Evolutionary conservation across 352 stramenopile genomes (phyloP), one percentile per base, ranked within the genome.

Genomic region (Phytophthora europaea): DNA sequence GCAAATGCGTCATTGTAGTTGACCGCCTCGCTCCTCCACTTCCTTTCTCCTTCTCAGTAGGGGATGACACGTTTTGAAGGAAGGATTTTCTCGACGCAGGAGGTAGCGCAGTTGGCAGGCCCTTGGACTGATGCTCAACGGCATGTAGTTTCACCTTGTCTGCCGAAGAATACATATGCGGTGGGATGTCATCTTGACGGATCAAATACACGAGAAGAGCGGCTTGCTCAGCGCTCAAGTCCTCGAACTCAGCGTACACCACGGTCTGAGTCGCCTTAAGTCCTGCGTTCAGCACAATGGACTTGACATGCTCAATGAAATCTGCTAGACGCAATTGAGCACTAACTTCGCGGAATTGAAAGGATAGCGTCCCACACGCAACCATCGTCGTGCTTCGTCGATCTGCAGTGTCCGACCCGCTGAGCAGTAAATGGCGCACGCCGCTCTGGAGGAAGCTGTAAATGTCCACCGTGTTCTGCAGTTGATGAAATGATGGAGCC

Each of bases 161-260:
- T 0, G 74, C 69, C 1, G 82, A 76, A 3, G 83, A 84, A 48
- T 91, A 92, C 12, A 87, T 43, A 12, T 82, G 68, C 3, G 52
- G 40, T 6, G 84, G 83, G 1, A 90, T 18, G 47, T 91, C 84
- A 18, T 77, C 70, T 33, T 86, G 78, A 6, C 73, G 60, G 34
- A 90, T 65, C 5, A 89, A 58, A 28, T 90, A 72, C 28, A 89
- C 54, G 0, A 89, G 22, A 33, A 90, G 33, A 6, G 68, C 67
- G 4, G 80, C 62, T n/a, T 88, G 80, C 6, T 75, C 72, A 2
- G 13, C 4, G 7, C 67, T 66, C 3, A 94, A 54, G 31, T 88
- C 75, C n/a, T 91, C 83, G 16, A 82, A 88, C 13, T 90, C 84
- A 5, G 79, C 59, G 52, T 85, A 94, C 12, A 94, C 31, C 33